A percentile compares a stretch with the other conserved stretches of the same genome.
These are phyloP conservation scores for Cornus florida DNA, from an alignment of 148 eudicot genomes.

Conservation along the genomic window DNA sequence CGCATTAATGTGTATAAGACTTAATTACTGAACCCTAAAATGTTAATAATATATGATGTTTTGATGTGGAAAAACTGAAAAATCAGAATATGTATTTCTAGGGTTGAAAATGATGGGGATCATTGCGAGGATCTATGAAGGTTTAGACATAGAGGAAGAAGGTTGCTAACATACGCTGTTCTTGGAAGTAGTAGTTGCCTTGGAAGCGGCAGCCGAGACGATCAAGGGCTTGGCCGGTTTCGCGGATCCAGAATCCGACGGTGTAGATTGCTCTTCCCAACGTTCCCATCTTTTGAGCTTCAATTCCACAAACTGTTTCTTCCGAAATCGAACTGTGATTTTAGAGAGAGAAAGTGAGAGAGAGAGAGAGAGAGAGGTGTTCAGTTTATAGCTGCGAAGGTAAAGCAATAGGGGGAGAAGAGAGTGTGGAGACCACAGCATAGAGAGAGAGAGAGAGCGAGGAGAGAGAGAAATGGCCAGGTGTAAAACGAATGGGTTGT, in stretches of 20 bases:
- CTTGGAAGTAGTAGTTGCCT: conserved; percentile 71
- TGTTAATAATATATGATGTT: not conserved
- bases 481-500: not conserved
- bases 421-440: not conserved
- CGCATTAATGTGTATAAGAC: not conserved
- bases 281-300: conserved; percentile 50
- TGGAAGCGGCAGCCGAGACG: conserved; percentile 92
- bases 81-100: not conserved
- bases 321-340: not conserved
- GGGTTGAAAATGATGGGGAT: not conserved
- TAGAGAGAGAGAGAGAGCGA: not conserved
- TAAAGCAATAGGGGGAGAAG: not conserved
- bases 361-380: not conserved
- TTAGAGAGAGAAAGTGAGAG: no score
- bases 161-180: conserved; percentile 49
- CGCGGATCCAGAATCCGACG: conserved; percentile 94
- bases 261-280: conserved; percentile 80
- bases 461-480: not conserved
- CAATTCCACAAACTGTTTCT: not conserved
- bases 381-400: not conserved
- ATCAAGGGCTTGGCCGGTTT: conserved; percentile 92
- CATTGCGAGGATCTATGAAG: not conserved
- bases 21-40: conserved; percentile 1
- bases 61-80: not conserved
- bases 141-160: not conserved